Evolutionary conservation across 2,329 filamentous ascomycete genomes (phyloP).

Genomic region (Pseudogymnoascus sp.): DNA sequence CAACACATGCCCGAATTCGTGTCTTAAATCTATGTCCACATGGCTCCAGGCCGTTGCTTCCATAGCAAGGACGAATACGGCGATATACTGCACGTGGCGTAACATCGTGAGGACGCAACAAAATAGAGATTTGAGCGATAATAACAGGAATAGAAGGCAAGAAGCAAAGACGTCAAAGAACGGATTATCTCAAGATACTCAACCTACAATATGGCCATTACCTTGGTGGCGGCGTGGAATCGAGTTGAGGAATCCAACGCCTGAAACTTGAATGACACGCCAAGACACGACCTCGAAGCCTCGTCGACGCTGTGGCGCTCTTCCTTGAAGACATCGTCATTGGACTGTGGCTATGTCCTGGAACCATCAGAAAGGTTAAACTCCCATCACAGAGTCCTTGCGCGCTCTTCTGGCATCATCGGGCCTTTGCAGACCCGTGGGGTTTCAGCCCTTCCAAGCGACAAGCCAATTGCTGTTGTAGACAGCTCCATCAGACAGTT

Average conservation of each 20-base stretch:
- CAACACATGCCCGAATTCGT: background rate
- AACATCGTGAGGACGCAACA: background rate
- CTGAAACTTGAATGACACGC: slow-evolving; percentile 6
- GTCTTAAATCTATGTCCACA: slow-evolving; percentile 2
- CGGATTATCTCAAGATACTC: background rate
- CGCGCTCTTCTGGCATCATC: background rate
- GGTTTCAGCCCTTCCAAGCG: background rate
- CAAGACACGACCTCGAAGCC: background rate
- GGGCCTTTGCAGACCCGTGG: background rate
- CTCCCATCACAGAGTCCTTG: background rate
- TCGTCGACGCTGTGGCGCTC: background rate
- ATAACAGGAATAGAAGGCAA: background rate
- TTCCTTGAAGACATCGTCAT: background rate
- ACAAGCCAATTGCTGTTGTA: background rate
- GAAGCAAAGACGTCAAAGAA: background rate
- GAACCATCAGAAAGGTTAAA: background rate
- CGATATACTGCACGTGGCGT: slow-evolving; percentile 2
- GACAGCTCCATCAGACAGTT: background rate
- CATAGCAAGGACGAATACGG: background rate
- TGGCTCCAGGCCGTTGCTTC: slow-evolving; percentile 5
- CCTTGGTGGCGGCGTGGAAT: background rate
- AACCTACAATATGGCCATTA: background rate
- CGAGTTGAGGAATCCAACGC: background rate
- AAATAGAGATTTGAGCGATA: background rate
- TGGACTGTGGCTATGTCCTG: background rate